A percentile compares a stretch with the other conserved stretches of the same genome.
Conservation (phyloP, 306 rosid species). For the Trifolium fragiferum region DNA sequence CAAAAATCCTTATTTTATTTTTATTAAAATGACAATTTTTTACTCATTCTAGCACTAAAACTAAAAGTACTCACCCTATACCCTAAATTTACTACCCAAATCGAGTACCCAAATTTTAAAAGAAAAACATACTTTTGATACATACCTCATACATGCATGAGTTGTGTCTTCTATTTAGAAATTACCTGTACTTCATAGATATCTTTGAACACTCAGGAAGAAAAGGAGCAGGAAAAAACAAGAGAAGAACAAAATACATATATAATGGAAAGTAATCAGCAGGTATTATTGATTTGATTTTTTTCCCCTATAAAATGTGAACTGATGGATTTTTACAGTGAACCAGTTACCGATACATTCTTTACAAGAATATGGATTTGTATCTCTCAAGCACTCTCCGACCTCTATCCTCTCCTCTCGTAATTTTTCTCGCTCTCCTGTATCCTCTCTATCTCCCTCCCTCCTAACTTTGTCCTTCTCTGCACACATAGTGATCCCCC, state of each 20-base stretch:
- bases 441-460: neutral
- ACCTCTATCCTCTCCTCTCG: neutral
- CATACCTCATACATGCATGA: neutral
- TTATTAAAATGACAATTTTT: neutral
- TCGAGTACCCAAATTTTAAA: neutral
- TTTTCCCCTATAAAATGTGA: conserved; percentile 28
- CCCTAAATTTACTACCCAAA: neutral
- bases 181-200: neutral
- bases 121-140: neutral
- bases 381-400: conserved; percentile 5
- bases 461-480: neutral
- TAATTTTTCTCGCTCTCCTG: neutral
- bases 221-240: neutral
- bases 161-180: neutral
- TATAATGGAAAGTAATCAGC: conserved; percentile 12
- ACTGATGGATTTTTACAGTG: conserved; percentile 39
- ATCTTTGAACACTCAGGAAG: neutral
- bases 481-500: neutral
- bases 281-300: conserved; percentile 25
- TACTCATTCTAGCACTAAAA: neutral
- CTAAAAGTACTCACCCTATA: neutral
- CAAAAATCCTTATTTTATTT: neutral
- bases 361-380: conserved; percentile 43
- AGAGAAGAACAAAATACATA: neutral
- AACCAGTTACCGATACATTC: conserved; percentile 44